Conservation (phyloP, 2,329 filamentous ascomycete genomes). For the Venturia oleaginea region DNA sequence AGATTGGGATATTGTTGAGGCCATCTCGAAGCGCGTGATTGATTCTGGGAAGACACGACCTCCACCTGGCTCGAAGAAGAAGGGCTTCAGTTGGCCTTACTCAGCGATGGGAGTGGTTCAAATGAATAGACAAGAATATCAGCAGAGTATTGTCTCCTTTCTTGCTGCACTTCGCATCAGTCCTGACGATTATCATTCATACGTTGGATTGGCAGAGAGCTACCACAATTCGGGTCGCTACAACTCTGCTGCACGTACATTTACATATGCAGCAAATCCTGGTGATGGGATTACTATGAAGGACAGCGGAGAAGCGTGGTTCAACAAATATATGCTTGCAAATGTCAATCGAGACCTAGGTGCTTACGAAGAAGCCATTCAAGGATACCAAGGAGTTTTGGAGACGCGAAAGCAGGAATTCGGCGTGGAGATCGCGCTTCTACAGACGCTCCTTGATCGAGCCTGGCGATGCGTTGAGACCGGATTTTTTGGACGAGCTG, state of each 20-base stretch:
- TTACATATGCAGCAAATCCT: constrained; percentile 72
- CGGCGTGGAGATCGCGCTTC: constrained; percentile 75
- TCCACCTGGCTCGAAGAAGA: constrained; percentile 84
- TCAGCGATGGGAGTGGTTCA: constrained; percentile 89
- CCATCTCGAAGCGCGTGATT: constrained; percentile 80
- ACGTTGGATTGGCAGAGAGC: constrained; percentile 93
- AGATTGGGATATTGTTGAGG: constrained; percentile 95
- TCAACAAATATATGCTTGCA: constrained; percentile 91
- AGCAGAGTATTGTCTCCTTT: constrained; percentile 83
- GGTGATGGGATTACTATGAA: constrained; percentile 51
- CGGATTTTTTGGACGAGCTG: constrained; percentile 77
- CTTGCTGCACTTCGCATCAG: constrained; percentile 77
- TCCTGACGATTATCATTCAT: constrained; percentile 85
- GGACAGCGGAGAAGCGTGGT: constrained; percentile 66
- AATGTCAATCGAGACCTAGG: constrained; percentile 90
- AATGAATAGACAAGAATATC: constrained; percentile 86
- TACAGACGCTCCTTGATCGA: constrained; percentile 81
- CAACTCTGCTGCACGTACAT: constrained; percentile 87
- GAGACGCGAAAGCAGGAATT: constrained; percentile 61
- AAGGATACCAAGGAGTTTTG: constrained; percentile 67
- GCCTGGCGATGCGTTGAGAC: constrained; percentile 68
- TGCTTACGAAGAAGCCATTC: constrained; percentile 76
- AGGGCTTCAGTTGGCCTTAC: constrained; percentile 91
- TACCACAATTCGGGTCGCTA: constrained; percentile 92
- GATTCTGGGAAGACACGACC: constrained; percentile 91